phyloP scores from a whole-genome alignment of 2,329 filamentous ascomycete species.

The Ceratocystis alfenasii region DNA sequence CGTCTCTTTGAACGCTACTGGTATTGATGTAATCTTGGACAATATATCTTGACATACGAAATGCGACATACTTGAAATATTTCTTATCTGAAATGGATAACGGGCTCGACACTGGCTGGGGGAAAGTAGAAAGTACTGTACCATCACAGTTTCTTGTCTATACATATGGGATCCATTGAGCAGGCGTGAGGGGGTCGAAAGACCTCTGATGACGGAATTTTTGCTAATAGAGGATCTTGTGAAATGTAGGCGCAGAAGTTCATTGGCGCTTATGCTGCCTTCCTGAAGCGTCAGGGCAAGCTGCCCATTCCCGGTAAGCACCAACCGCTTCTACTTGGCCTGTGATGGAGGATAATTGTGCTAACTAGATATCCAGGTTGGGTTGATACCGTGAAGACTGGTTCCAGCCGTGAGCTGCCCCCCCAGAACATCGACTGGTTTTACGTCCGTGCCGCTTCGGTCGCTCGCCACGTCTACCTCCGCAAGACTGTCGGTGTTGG shows the following conservation, averaged over 20 bases:
- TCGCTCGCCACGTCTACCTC: constrained; percentile 97
- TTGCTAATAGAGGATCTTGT: constrained; percentile 49
- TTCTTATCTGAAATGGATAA: constrained; percentile 25
- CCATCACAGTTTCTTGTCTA: constrained; percentile 18
- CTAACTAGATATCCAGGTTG: constrained; percentile 49
- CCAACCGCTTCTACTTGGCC: background rate
- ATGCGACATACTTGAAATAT: constrained; percentile 22
- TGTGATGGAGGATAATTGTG: constrained; percentile 11
- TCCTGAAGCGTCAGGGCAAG: constrained; percentile 91
- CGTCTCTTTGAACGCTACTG: background rate
- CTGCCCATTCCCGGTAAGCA: constrained; percentile 74
- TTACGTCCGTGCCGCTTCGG: constrained; percentile 78
- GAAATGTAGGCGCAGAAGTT: constrained; percentile 67
- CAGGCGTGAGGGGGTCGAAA: constrained; percentile 63
- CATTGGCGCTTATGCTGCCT: constrained; percentile 73
- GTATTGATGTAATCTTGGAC: background rate
- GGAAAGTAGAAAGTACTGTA: background rate
- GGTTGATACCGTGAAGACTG: constrained; percentile 99
- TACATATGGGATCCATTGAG: constrained; percentile 34
- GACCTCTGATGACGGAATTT: constrained; percentile 62
- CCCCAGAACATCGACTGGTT: constrained; percentile 98
- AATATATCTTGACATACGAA: background rate
- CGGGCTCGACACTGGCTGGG: constrained; percentile 23
- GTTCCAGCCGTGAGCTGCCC: constrained; percentile 89
- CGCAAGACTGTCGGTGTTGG: constrained; percentile 99